Percentiles rank a stretch among this genome's conserved stretches.
Evolutionary conservation across 768 basidiomycete genomes (phyloP).

Genomic region (Pleurotus sapidus): DNA sequence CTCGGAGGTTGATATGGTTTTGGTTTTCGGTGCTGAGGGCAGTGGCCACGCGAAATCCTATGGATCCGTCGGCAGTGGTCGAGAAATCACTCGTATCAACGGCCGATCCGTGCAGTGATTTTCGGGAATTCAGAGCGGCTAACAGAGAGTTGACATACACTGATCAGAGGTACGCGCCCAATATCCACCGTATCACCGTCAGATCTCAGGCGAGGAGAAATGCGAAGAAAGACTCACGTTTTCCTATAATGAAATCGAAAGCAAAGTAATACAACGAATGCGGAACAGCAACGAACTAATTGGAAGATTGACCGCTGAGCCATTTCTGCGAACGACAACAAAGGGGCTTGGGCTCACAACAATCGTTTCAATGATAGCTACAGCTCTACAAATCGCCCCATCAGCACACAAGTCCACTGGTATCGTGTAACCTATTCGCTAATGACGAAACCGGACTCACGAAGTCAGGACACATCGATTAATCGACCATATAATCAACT

Average conservation of each 20-base stretch:
- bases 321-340: not conserved
- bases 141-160: constrained; percentile 47
- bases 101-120: constrained; percentile 21
- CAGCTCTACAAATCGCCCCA: constrained; percentile 22
- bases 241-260: constrained; percentile 51
- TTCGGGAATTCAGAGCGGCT: constrained; percentile 42
- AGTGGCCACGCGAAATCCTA: constrained; percentile 29
- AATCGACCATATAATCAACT: constrained; percentile 44
- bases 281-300: constrained; percentile 37
- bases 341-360: constrained; percentile 20
- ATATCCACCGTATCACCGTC: not conserved
- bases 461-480: constrained; percentile 52
- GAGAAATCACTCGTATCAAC: constrained; percentile 12
- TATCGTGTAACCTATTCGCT: too few relatives aligned
- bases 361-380: constrained; percentile 36
- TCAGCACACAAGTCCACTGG: too few relatives aligned
- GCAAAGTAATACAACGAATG: constrained; percentile 44
- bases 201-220: not conserved
- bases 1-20: constrained; percentile 9
- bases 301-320: not conserved
- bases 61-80: constrained; percentile 24
- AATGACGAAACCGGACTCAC: constrained; percentile 23
- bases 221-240: constrained; percentile 28
- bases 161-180: constrained; percentile 10
- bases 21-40: constrained; percentile 19